Conservation (phyloP, 129 eudicot species). For the Helichrysum umbraculigerum region DNA sequence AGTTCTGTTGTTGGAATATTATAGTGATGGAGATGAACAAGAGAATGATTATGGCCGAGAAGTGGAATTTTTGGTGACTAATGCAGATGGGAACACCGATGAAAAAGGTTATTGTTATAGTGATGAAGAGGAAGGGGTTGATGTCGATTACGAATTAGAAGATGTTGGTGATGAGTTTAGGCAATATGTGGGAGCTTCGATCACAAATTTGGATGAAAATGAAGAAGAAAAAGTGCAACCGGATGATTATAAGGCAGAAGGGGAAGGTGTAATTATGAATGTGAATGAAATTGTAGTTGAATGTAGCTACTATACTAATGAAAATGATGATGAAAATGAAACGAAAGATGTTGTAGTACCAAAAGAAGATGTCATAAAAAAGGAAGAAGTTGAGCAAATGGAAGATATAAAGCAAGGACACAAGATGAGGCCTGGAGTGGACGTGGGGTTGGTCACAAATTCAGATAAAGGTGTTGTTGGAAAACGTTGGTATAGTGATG, state of each 20-base stretch:
- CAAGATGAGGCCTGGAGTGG: background rate
- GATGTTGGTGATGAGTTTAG: conserved; percentile 9
- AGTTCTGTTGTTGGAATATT: conserved; percentile 22
- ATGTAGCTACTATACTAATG: background rate
- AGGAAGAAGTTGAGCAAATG: background rate
- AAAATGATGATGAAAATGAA: background rate
- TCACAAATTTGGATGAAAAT: background rate
- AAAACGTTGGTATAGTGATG: too few species aligned
- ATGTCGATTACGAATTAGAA: background rate
- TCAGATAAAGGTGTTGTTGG: too few species aligned
- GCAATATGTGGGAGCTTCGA: background rate
- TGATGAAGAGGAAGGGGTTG: conserved; percentile 8
- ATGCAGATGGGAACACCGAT: background rate
- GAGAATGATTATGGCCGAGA: conserved; percentile 9
- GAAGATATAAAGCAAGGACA: background rate
- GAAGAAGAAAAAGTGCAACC: background rate
- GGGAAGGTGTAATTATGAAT: background rate
- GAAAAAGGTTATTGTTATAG: background rate
- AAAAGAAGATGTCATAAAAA: background rate
- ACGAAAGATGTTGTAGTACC: background rate
- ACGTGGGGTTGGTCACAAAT: background rate
- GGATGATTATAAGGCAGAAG: background rate
- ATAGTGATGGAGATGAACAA: conserved; percentile 19
- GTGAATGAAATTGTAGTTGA: background rate
- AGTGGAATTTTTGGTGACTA: conserved; percentile 2